Evolutionary conservation across 2,329 filamentous ascomycete species (phyloP).

Genomic region (Trichophyton benhamiae): DNA sequence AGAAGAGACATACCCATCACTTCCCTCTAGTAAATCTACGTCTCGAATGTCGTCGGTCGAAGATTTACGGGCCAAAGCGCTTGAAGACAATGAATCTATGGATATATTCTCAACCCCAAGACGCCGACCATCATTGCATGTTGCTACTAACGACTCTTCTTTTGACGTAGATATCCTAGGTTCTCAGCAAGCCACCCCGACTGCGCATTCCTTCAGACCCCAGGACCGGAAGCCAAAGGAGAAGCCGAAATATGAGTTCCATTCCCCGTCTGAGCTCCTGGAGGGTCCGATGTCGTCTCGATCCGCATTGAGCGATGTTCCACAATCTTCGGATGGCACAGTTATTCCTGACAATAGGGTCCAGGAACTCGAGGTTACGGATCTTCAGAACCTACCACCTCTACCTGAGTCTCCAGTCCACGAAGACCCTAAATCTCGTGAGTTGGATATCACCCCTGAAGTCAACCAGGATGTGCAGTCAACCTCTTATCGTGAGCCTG

Average conservation of each 20-base stretch:
- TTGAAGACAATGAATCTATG: background rate
- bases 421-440: background rate
- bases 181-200: slow-evolving; percentile 58
- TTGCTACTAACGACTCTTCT: slow-evolving; percentile 26
- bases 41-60: slow-evolving; percentile 37
- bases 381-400: slow-evolving; percentile 7
- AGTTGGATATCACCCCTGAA: background rate
- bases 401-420: slow-evolving; percentile 5
- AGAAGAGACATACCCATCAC: slow-evolving; percentile 36
- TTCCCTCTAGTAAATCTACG: slow-evolving; percentile 40
- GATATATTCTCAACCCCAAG: slow-evolving; percentile 8
- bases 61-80: slow-evolving; percentile 21
- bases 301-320: slow-evolving; percentile 15
- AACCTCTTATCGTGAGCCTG: background rate
- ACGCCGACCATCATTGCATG: slow-evolving; percentile 20
- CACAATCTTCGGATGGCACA: slow-evolving; percentile 25
- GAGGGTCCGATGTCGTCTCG: slow-evolving; percentile 19
- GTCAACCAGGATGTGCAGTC: background rate
- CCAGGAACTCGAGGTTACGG: background rate
- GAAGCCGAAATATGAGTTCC: slow-evolving; percentile 34
- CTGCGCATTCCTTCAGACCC: slow-evolving; percentile 41
- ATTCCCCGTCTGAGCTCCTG: slow-evolving; percentile 36
- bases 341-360: slow-evolving; percentile 9
- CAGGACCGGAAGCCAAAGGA: slow-evolving; percentile 24
- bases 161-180: slow-evolving; percentile 40